These are phyloP conservation scores for Eremothecium gossypii DNA, from an alignment of 1,139 yeast genomes.

Conservation along the genomic window DNA sequence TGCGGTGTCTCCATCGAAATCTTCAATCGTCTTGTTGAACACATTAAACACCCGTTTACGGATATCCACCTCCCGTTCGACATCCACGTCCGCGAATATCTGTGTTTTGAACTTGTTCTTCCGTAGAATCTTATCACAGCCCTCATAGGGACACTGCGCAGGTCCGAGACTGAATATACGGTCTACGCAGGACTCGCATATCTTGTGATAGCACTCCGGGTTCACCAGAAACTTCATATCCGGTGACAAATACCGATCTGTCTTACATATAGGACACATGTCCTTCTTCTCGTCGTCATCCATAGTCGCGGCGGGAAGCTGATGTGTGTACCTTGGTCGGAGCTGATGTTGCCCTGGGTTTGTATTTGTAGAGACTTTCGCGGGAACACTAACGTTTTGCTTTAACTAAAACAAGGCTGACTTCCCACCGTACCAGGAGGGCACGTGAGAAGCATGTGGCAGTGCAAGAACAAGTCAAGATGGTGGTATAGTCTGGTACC, in stretches of 20 bases:
- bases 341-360: no score
- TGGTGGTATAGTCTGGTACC: neutral
- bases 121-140: constrained; percentile 78
- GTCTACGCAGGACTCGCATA: constrained; percentile 94
- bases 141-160: constrained; percentile 91
- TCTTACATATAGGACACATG: constrained; percentile 96
- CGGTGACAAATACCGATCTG: constrained; percentile 88
- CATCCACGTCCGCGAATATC: constrained; percentile 78
- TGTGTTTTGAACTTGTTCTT: constrained; percentile 88
- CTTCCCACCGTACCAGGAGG: no score
- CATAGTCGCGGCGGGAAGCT: neutral
- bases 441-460: no score
- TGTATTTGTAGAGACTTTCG: no score
- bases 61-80: constrained; percentile 88
- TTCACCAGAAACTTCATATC: constrained; percentile 86
- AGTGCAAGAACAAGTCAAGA: no score
- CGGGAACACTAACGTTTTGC: no score
- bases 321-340: no score
- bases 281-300: constrained; percentile 40
- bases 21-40: constrained; percentile 73
- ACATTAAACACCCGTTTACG: constrained; percentile 68
- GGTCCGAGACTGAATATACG: constrained; percentile 91
- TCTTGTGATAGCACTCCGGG: constrained; percentile 96
- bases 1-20: constrained; percentile 48
- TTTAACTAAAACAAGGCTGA: no score